These are phyloP conservation scores for Sporodiniella umbellata DNA, from an alignment of 371 early-diverging fungal genomes.

Conservation along the genomic window DNA sequence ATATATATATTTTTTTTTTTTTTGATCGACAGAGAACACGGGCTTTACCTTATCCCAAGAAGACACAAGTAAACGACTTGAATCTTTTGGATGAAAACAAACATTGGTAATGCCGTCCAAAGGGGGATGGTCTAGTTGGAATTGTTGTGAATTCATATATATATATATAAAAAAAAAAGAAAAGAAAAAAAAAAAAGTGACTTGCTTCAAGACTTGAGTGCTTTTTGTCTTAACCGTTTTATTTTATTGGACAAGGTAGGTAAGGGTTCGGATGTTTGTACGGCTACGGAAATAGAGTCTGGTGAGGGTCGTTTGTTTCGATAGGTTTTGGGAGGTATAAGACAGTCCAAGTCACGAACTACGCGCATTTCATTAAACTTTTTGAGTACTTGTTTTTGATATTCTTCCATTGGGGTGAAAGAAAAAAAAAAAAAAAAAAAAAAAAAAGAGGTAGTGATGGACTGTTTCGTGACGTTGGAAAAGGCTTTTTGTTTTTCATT, in stretches of 20 bases:
- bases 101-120: slow-evolving; percentile 82
- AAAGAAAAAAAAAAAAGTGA: no score
- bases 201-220: no score
- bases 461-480: not conserved
- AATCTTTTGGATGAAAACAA: slow-evolving; percentile 63
- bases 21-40: no score
- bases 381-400: not conserved
- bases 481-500: not conserved
- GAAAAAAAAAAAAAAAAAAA: not conserved
- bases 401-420: not conserved
- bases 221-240: no score
- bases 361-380: not conserved
- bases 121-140: slow-evolving; percentile 78
- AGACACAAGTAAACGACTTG: slow-evolving; percentile 66
- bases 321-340: not conserved
- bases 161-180: no score
- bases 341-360: not conserved
- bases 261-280: no score
- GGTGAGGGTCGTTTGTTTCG: not conserved
- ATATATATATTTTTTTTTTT: no score
- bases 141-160: slow-evolving; percentile 26
- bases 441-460: not conserved
- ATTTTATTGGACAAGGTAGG: no score
- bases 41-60: slow-evolving; percentile 93
- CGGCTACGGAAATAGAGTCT: no score